phyloP scores from a whole-genome alignment of 1,284 basidiomycete species.

The Athelia sp. region DNA sequence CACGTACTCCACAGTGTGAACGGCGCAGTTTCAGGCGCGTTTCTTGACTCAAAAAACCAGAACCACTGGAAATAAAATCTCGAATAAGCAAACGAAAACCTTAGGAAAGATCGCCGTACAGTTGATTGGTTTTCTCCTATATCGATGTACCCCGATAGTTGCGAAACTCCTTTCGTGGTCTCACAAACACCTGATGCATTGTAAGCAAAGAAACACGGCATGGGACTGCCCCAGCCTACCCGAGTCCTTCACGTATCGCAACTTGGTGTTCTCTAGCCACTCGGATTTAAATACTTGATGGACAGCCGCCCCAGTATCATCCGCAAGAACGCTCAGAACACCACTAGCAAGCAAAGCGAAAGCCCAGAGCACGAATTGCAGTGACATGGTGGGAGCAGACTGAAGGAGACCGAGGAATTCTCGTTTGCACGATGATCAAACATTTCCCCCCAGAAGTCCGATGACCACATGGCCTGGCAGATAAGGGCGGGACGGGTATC shows the following conservation, averaged over 20 bases:
- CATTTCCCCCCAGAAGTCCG: too few relatives aligned
- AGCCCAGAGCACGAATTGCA: too few relatives aligned
- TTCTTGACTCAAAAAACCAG: constrained; percentile 67
- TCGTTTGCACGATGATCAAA: too few relatives aligned
- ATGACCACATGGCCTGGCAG: too few relatives aligned
- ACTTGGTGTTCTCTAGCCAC: constrained; percentile 12
- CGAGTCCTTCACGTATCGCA: constrained; percentile 57
- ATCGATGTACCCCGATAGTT: constrained; percentile 65
- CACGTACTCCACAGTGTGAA: constrained; percentile 54
- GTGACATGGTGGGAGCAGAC: too few relatives aligned
- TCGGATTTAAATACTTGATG: background rate
- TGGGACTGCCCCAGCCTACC: too few relatives aligned
- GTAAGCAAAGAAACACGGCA: too few relatives aligned
- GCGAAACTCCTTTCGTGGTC: constrained; percentile 61
- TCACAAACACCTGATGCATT: constrained; percentile 45
- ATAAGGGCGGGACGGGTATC: too few relatives aligned
- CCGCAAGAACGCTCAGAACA: too few relatives aligned
- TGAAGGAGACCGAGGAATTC: too few relatives aligned
- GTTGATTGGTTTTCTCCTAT: constrained; percentile 58
- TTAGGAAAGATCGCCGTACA: constrained; percentile 28
- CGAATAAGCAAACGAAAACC: background rate
- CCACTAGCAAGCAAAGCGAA: too few relatives aligned
- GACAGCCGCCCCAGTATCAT: background rate
- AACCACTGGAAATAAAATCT: constrained; percentile 43
- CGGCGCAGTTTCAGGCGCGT: constrained; percentile 53